Conservation (phyloP, 2,329 filamentous ascomycete genomes). For the Hypocreales sp. region DNA sequence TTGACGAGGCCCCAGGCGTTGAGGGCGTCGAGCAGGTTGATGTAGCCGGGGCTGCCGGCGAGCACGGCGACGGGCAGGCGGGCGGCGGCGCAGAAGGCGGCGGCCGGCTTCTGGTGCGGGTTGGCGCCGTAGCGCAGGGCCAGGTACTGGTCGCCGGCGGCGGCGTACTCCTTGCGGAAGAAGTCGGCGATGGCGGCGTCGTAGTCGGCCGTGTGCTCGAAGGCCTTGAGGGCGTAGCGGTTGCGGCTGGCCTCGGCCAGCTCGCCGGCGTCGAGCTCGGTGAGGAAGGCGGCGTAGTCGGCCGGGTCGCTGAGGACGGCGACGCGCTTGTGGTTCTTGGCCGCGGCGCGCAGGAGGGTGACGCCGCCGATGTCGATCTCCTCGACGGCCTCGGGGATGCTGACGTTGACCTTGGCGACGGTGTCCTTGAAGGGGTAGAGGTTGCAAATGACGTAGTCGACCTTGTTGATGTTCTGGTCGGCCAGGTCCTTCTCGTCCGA, state of each 20-base stretch:
- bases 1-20: constrained; percentile 97
- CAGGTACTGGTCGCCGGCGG: constrained; percentile 67
- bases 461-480: constrained; percentile 87
- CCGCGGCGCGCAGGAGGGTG: constrained; percentile 86
- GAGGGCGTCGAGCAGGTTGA: constrained; percentile 90
- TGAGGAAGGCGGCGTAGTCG: constrained; percentile 89
- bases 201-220: constrained; percentile 96
- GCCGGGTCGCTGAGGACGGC: constrained; percentile 89
- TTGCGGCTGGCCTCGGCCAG: constrained; percentile 76
- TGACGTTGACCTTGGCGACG: constrained; percentile 91
- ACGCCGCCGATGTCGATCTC: constrained; percentile 98
- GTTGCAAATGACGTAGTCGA: constrained; percentile 95
- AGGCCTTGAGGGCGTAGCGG: constrained; percentile 88
- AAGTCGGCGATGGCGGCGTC: constrained; percentile 89
- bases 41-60: constrained; percentile 79
- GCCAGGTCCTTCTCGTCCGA: constrained; percentile 95
- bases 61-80: constrained; percentile 91
- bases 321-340: constrained; percentile 93
- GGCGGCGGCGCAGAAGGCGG: constrained; percentile 59
- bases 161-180: constrained; percentile 94
- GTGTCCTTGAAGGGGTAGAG: constrained; percentile 99
- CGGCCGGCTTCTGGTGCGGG: constrained; percentile 93
- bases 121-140: constrained; percentile 90
- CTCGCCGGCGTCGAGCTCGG: constrained; percentile 75
- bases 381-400: constrained; percentile 89